Evolutionary conservation across 2,329 filamentous ascomycete species (phyloP).

Genomic region (Nemania diffusa): DNA sequence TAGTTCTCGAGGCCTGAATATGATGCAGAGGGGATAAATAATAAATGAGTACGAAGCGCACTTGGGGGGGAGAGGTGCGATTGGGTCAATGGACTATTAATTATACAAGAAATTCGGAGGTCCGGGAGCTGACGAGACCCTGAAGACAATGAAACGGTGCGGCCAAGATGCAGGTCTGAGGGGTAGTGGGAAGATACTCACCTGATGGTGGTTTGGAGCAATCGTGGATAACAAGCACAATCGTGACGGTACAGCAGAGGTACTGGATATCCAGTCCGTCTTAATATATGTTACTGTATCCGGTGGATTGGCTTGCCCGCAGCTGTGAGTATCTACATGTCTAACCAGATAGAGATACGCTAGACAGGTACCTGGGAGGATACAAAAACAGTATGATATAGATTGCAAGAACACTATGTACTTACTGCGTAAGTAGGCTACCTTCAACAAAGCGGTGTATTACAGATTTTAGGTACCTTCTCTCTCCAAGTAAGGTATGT

Average conservation of each 20-base stretch:
- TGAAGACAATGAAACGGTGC: neutral
- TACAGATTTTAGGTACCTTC: neutral
- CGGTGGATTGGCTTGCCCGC: neutral
- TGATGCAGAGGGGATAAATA: neutral
- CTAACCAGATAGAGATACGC: neutral
- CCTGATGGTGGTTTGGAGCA: slow-evolving; percentile 29
- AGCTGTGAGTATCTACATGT: neutral
- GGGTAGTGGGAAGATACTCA: slow-evolving; percentile 30
- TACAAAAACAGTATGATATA: neutral
- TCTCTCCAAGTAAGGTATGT: neutral
- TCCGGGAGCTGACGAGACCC: slow-evolving; percentile 30
- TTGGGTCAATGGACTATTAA: slow-evolving; percentile 13
- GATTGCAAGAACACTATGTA: neutral
- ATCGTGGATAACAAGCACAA: neutral
- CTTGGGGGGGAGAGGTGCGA: neutral
- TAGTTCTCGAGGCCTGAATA: neutral
- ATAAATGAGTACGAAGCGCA: neutral
- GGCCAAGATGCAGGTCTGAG: slow-evolving; percentile 24
- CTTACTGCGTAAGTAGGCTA: neutral
- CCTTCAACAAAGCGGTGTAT: neutral
- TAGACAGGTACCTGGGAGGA: neutral
- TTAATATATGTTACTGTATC: slow-evolving; percentile 26
- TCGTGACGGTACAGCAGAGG: neutral
- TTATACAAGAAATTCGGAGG: slow-evolving; percentile 29
- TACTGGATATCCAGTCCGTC: slow-evolving; percentile 18